These are phyloP conservation scores for Dictyostelium brefeldianum DNA, from an alignment of 78 protist genomes.

Conservation along the genomic window DNA sequence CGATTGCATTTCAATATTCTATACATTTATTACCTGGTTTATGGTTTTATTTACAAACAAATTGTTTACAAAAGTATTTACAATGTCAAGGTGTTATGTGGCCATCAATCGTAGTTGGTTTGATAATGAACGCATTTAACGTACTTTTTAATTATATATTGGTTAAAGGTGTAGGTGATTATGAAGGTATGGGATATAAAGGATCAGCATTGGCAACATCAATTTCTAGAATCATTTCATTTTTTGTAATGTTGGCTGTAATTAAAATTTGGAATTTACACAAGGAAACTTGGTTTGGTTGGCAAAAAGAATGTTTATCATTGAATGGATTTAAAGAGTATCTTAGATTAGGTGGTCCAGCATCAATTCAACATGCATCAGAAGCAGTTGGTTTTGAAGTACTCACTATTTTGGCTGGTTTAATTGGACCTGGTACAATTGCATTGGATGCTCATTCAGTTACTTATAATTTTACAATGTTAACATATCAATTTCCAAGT, in stretches of 20 bases:
- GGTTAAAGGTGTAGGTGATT: conserved; percentile 23
- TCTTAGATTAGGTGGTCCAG: conserved; percentile 47
- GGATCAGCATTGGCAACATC: conserved; percentile 59
- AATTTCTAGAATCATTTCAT: conserved; percentile 50
- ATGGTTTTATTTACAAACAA: conserved; percentile 36
- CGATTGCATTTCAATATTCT: conserved; percentile 42
- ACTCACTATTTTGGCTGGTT: conserved; percentile 63
- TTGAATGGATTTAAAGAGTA: conserved; percentile 51
- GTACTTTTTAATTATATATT: conserved; percentile 48
- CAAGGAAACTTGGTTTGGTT: conserved; percentile 60
- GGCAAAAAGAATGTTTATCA: conserved; percentile 9
- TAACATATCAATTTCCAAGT: conserved; percentile 62
- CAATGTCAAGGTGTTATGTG: conserved; percentile 76
- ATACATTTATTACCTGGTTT: conserved; percentile 55
- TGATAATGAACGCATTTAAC: conserved; percentile 47
- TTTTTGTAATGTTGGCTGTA: conserved; percentile 25
- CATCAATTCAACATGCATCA: conserved; percentile 56
- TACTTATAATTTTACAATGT: conserved; percentile 52
- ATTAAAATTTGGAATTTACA: conserved; percentile 42
- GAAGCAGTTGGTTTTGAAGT: conserved; percentile 71
- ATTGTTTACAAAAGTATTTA: conserved; percentile 58
- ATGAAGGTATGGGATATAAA: conserved; percentile 15
- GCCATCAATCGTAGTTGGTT: conserved; percentile 68
- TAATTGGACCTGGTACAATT: background rate
- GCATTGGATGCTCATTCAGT: conserved; percentile 64